Evolutionary conservation across 768 basidiomycete species (phyloP).

Genomic region (Auricularia heimuer): DNA sequence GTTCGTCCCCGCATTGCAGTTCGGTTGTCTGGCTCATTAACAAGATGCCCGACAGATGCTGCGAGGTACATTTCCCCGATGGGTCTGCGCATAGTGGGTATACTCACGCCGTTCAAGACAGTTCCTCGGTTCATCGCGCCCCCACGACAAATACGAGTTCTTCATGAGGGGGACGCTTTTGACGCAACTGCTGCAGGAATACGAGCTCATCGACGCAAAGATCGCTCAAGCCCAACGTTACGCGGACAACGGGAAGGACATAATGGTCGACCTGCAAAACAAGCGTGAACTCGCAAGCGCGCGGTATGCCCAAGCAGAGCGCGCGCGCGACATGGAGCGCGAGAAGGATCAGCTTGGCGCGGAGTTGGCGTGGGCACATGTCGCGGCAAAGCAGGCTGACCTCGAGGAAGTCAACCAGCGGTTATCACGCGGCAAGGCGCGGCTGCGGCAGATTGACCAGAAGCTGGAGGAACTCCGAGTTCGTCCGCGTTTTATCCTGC

Average conservation of each 20-base stretch:
- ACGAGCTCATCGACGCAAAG: constrained; percentile 64
- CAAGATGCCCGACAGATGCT: neutral
- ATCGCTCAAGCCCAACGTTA: constrained; percentile 58
- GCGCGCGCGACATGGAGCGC: constrained; percentile 59
- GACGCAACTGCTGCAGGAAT: constrained; percentile 78
- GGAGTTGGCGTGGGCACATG: constrained; percentile 87
- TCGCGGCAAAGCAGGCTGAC: constrained; percentile 49
- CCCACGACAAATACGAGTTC: constrained; percentile 86
- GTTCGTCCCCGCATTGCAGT: constrained; percentile 20
- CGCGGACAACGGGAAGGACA: constrained; percentile 61
- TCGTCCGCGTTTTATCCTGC: neutral
- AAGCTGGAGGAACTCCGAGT: neutral
- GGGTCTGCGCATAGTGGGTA: constrained; percentile 18
- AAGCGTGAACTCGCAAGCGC: constrained; percentile 45
- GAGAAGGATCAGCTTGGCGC: constrained; percentile 63
- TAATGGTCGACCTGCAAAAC: constrained; percentile 64
- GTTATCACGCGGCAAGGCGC: neutral
- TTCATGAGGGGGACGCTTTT: constrained; percentile 93
- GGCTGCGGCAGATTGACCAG: neutral
- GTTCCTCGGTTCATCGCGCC: constrained; percentile 75
- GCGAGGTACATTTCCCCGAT: neutral
- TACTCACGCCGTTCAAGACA: constrained; percentile 47
- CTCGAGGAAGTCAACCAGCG: neutral
- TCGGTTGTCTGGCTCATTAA: neutral
- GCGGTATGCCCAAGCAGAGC: constrained; percentile 63